phyloP scores from a whole-genome alignment of 2,329 filamentous ascomycete genomes.

The Aureobasidium sp. region DNA sequence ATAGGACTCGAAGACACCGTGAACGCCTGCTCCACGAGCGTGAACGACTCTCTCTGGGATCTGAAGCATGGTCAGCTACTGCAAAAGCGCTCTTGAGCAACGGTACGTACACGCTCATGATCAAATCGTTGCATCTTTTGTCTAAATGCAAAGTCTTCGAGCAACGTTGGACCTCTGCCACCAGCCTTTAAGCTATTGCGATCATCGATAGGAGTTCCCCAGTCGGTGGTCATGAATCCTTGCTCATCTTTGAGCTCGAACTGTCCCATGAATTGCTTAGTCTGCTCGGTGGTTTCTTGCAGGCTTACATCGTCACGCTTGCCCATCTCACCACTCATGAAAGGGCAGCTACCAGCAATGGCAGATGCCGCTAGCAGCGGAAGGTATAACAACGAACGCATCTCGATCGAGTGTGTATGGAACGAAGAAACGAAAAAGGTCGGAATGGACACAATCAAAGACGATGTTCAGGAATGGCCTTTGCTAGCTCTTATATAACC shows the following conservation, averaged over 20 bases:
- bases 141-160: constrained; percentile 63
- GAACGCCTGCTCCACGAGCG: constrained; percentile 21
- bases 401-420: neutral
- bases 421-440: neutral
- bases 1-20: constrained; percentile 47
- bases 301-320: constrained; percentile 7
- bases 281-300: constrained; percentile 5
- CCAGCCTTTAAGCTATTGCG: constrained; percentile 14
- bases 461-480: neutral
- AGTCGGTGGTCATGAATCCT: constrained; percentile 16
- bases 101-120: constrained; percentile 51
- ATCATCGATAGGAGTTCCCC: constrained; percentile 17
- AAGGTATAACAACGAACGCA: constrained; percentile 5
- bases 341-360: constrained; percentile 14
- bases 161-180: constrained; percentile 49
- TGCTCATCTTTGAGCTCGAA: constrained; percentile 15
- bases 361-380: constrained; percentile 1
- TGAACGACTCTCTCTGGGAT: constrained; percentile 38
- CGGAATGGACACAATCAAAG: neutral
- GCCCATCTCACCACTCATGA: constrained; percentile 7
- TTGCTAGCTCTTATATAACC: neutral
- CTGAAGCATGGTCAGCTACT: constrained; percentile 52
- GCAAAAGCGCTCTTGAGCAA: neutral
- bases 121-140: constrained; percentile 75
- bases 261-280: constrained; percentile 15